Evolutionary conservation across 345 rosid species (phyloP), one percentile per base, ranked within the genome.

Genomic region (Murraya paniculata): DNA sequence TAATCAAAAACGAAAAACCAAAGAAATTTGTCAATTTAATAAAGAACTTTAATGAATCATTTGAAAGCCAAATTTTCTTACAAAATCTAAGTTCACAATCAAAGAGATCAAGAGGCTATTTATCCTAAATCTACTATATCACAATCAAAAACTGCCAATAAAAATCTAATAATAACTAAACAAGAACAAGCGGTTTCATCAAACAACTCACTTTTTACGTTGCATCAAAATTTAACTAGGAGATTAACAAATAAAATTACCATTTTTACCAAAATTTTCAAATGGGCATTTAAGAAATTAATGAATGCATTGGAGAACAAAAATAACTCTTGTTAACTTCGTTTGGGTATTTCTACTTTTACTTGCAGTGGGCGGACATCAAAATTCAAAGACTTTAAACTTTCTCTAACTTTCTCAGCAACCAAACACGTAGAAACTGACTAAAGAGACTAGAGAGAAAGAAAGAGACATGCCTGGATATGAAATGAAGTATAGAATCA

Each of bases 381-480:
- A 60, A 56, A 38, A 10, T 14, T 50, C 48, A 59, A 53, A 55
- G 21, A 22, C 2, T n/a, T 41, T 27, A 10, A 69, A 9, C 45
- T 39, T 39, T 39, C 3, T 39, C 45, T 39, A 9, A 9, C 27
- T 69, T 65, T 78, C 79, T 56, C 41, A 39, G 74, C 64, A 64
- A 61, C 81, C 71, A 88, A 65, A 72, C 75, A 86, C 21, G 59
- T 18, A 68, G 50, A 67, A 68, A 31, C 27, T 1, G 33, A 25
- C 6, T 57, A 55, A 22, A 64, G 25, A 65, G 57, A 25, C 9
- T 38, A 55, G 18, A 64, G 22, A 60, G 70, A n/a, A 59, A 60
- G 45, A 78, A 60, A 72, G 81, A 55, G 62, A 80, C 85, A 75
- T 83, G 85, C 86, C 88, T 85, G 68, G 68, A 31, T 62, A 75